Base-by-base conservation (phyloP, 129 eudicot species). In the Chrysanthemum makinoi region DNA sequence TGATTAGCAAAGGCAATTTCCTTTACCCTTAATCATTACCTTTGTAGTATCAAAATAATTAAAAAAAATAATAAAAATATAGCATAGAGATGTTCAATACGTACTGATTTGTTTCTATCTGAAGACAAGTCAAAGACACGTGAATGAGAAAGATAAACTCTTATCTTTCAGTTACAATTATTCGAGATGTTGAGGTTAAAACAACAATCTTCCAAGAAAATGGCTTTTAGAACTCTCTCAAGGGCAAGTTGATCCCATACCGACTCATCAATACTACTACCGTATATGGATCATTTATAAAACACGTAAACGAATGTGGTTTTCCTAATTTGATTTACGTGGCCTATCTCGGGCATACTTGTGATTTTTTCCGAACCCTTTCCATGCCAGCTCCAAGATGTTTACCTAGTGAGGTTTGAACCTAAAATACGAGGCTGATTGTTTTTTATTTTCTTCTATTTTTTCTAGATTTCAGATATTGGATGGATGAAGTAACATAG, bases 81-180 rank as follows among this genome's bases (percentile, higher is more conserved):
- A 39, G 46, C 46, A 39, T 39, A 39, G 46, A 39, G 46, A 43
- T 44, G 69, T 62, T 53, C 66, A 72, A 76, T 62, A 62, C 3
- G 35, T 60, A 17, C 53, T 49, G 80, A 73, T 72, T 74, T 73
- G 56, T 81, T 84, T 65, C 68, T 79, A 68, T 70, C 66, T 56
- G 84, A 81, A 82, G 86, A 74, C 83, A 73, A 80, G 81, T 77
- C 78, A 81, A 56, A 39, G 62, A 62, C 83, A 84, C 89, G 82
- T 83, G 85, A 75, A 65, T 70, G 33, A 67, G 68, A 35, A 24
- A 53, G 13, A 39, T 39, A 39, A 6, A 39, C 46, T 39, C 46
- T 39, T 39, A 7, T 8, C 46, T 39, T 39, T 6, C 46, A 39
- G 46, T 6, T 10, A 39, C 46, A 39, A 7, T 8, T 39, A 39